Evolutionary conservation across 768 basidiomycete genomes (phyloP), one percentile per base, ranked within the genome.

Genomic region (Tremella mesenterica): DNA sequence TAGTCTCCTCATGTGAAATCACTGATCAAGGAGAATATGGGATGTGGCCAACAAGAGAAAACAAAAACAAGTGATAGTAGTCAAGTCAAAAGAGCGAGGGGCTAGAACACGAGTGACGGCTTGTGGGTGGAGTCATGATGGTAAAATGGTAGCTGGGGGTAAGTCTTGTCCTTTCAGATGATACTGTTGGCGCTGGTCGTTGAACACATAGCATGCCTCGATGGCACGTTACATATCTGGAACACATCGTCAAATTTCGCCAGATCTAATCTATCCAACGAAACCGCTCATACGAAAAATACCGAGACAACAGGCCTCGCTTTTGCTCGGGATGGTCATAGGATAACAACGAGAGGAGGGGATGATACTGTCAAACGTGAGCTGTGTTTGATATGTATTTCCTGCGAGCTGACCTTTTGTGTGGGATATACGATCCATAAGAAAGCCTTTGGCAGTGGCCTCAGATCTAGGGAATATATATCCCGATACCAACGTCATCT

Each of bases 151-250:
- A 60, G 85, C 85, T 48, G 93, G 86, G 69, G 86, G 92, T 92
- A 65, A 46, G 81, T 68, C 16, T 38, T 16, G 53, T 72, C 52
- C 55, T 50, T 39, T 16, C 41, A 34, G 14, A 28, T 14, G 34
- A 50, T 25, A n/a, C 25, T 20, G 14, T 12, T 27, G 8, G 20
- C 16, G n/a, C 48, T 41, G 23, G 9, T 18, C 4, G n/a, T 49
- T 56, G 49, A 54, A 47, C 6, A n/a, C 52, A 50, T 58, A 95
- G 91, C 83, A 16, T 91, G 90, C 67, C 71, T 85, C 57, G 95
- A 99, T 72, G 95, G 95, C 3, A 84, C 90, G 9, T 65, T 97
- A 52, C 89, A 96, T 69, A 78, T 96, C 74, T 99, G 93, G 93
- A 83, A 87, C 61, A 80, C 89, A 18, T 85, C 78, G 39, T 87